Evolutionary conservation across 306 rosid species (phyloP).

Genomic region (Ziziphus jujuba): DNA sequence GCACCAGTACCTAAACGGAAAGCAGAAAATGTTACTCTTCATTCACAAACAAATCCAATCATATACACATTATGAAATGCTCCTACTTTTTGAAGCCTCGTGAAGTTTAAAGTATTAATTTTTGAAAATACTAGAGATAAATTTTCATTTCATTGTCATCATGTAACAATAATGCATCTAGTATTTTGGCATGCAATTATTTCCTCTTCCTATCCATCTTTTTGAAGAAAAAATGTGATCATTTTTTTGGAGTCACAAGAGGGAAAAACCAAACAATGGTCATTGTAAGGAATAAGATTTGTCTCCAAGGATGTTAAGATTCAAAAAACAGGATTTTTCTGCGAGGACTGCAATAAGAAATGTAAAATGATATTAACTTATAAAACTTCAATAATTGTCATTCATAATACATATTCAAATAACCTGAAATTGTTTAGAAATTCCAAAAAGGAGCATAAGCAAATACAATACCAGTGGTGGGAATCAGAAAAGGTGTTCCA

Average conservation of each 20-base stretch:
- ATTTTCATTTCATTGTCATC: neutral
- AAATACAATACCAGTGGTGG: slow-evolving; percentile 77
- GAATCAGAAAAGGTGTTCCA: slow-evolving; percentile 89
- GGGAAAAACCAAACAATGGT: too few species aligned
- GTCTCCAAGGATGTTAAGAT: too few species aligned
- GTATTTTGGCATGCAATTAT: neutral
- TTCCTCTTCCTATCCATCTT: too few species aligned
- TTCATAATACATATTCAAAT: too few species aligned
- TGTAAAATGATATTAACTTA: too few species aligned
- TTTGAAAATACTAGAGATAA: slow-evolving; percentile 1
- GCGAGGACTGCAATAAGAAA: too few species aligned
- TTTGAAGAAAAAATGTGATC: too few species aligned
- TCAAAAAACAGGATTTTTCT: too few species aligned
- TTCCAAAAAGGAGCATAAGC: neutral
- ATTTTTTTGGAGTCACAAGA: too few species aligned
- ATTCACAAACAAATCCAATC: neutral
- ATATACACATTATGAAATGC: neutral
- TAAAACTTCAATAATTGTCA: too few species aligned
- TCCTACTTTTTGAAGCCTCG: slow-evolving; percentile 11
- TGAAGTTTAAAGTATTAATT: neutral
- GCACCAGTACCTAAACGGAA: slow-evolving; percentile 88
- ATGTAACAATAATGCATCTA: neutral
- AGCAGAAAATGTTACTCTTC: slow-evolving; percentile 19
- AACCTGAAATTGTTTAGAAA: neutral
- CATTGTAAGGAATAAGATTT: too few species aligned